Evolutionary conservation across 768 basidiomycete species (phyloP).

Genomic region (Guyanaporus albipodus): DNA sequence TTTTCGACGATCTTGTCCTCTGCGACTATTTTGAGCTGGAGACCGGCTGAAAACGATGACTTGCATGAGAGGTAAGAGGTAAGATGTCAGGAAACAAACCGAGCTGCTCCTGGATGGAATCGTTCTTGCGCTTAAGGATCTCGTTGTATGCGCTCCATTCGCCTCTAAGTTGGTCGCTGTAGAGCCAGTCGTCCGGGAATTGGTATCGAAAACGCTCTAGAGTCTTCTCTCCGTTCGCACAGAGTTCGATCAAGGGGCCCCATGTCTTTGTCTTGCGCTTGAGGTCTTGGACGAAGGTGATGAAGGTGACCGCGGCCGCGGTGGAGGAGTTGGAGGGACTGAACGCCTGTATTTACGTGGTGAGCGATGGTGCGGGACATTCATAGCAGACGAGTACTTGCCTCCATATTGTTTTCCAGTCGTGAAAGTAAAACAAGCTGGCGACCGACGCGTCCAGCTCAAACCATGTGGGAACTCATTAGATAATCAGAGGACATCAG

Average conservation of each 20-base stretch:
- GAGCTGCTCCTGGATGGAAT: slow-evolving; percentile 96
- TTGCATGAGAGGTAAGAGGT: slow-evolving; percentile 4
- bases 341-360: slow-evolving; percentile 44
- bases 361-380: slow-evolving; percentile 4
- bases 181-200: slow-evolving; percentile 96
- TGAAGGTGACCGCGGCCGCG: slow-evolving; percentile 97
- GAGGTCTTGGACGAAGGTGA: slow-evolving; percentile 98
- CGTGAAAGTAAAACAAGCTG: slow-evolving; percentile 11
- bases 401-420: slow-evolving; percentile 28
- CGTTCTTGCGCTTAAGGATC: slow-evolving; percentile 96
- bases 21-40: slow-evolving; percentile 99
- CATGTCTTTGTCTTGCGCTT: slow-evolving; percentile 96
- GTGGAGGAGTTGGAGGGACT: slow-evolving; percentile 86
- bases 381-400: neutral
- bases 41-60: slow-evolving; percentile 56
- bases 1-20: slow-evolving; percentile 98
- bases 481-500: slow-evolving; percentile 12
- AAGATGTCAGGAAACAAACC: slow-evolving; percentile 46
- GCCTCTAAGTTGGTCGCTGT: slow-evolving; percentile 93
- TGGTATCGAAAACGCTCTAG: slow-evolving; percentile 96
- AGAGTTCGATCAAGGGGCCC: slow-evolving; percentile 94
- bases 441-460: slow-evolving; percentile 19
- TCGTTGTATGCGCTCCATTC: slow-evolving; percentile 99
- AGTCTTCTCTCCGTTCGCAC: slow-evolving; percentile 93
- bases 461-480: slow-evolving; percentile 22